Base-by-base conservation (phyloP, 164 flowering plant genomes). In the Dillenia suffruticosa region DNA sequence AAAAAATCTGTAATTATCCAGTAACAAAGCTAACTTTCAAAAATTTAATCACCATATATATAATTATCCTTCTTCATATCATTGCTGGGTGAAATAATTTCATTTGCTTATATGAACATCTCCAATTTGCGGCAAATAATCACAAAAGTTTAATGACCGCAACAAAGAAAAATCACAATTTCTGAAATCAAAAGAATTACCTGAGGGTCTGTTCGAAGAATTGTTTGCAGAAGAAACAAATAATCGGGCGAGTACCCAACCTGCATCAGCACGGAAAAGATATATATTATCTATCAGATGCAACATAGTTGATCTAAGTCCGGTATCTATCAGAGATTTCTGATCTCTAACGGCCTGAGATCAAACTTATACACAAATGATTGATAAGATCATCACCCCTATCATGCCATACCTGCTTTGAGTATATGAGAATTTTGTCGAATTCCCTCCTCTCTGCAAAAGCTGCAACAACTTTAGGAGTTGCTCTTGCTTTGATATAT, bases 391-490 rank as follows among this genome's bases (percentile, higher is more conserved):
- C 4, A 19, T 22, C 24, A 52, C 22, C 32, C 10, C 22, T 8
- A 48, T 7, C 40, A 32, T 32, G 40, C 40, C 15, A 68, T 49
- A 92, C 99, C 96, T 95, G 99, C 77, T 92, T 95, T 16, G 99
- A 95, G 81, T 95, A 95, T 44, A 95, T 85, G 26, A 95, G 77
- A 63, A 95, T 95, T 66, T 95, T 95, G 79, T 95, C 99, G 70
- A 95, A 95, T 75, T 95, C 99, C 73, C 97, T 83, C 40, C 97
- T 73, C 68, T 95, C 99, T 53, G 99, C 99, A 84, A 95, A 95
- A 72, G 99, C 99, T 16, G 99, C 99, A 68, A 95, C 99, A 65
- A 95, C 99, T 77, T 95, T 95, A 8, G 97, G 97, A 32, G 99
- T 95, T 65, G 99, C 97, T 70, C 99, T 79, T 40, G 99, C 99